Conservation (phyloP, 805 yeast genomes). For the Yarrowia deformans region DNA sequence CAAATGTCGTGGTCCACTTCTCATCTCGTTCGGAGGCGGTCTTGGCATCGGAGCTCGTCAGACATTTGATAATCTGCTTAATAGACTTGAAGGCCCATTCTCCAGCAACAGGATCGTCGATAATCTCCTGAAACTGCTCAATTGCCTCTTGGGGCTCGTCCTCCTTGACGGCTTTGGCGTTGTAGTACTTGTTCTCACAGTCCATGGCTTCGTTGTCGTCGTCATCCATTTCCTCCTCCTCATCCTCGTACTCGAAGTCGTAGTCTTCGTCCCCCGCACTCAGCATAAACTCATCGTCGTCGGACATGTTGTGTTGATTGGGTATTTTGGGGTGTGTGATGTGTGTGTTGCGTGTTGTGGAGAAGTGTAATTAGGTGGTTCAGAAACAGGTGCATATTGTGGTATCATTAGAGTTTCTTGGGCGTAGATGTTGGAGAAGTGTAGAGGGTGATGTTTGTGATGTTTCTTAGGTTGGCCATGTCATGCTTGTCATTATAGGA, state of each 20-base stretch:
- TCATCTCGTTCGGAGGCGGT: constrained; percentile 39
- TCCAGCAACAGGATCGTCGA: constrained; percentile 44
- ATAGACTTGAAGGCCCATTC: constrained; percentile 50
- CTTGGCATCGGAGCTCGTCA: constrained; percentile 17
- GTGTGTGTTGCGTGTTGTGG: constrained; percentile 22
- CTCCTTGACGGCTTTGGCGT: constrained; percentile 51
- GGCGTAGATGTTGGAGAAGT: background rate
- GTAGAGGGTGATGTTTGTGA: too few species aligned
- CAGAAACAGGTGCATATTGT: constrained; percentile 19
- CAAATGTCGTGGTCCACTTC: constrained; percentile 44
- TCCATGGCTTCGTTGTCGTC: constrained; percentile 44
- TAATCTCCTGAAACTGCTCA: constrained; percentile 47
- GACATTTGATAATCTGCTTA: constrained; percentile 51
- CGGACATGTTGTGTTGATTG: constrained; percentile 47
- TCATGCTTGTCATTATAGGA: too few species aligned
- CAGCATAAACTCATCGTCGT: constrained; percentile 53
- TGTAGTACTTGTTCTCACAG: constrained; percentile 51
- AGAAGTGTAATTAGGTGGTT: constrained; percentile 29
- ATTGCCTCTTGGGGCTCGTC: constrained; percentile 50
- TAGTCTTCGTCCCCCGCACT: constrained; percentile 53
- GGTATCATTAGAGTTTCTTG: background rate
- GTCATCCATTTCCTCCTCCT: constrained; percentile 49
- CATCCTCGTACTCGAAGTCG: constrained; percentile 53
- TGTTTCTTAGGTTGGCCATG: too few species aligned
- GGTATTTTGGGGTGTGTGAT: background rate